Conservation (phyloP, 805 yeast species). For the Suhomyces xylopsoci region DNA sequence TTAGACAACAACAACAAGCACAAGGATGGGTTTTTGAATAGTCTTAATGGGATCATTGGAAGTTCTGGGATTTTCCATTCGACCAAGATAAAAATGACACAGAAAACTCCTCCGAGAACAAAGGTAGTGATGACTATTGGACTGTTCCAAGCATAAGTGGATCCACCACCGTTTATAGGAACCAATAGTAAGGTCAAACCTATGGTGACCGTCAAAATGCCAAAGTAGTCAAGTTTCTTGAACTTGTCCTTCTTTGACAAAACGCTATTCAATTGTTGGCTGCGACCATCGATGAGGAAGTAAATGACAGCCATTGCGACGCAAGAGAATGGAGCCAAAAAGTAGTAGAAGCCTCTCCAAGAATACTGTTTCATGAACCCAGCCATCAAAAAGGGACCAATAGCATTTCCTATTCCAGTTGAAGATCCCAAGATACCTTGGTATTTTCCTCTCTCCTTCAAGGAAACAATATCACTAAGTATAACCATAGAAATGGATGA, state of each 20-base stretch:
- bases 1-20: conserved; percentile 30
- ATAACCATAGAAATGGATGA: conserved; percentile 51
- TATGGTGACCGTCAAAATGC: conserved; percentile 47
- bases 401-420: conserved; percentile 50
- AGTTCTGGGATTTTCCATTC: conserved; percentile 49
- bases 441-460: conserved; percentile 53
- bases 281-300: conserved; percentile 36
- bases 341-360: conserved; percentile 56
- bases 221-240: conserved; percentile 50
- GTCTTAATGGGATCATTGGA: conserved; percentile 53
- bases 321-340: conserved; percentile 42
- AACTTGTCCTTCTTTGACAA: conserved; percentile 34
- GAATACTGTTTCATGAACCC: conserved; percentile 41
- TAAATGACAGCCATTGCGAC: conserved; percentile 28
- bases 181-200: conserved; percentile 49
- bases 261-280: conserved; percentile 23
- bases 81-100: conserved; percentile 43
- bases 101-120: conserved; percentile 33
- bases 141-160: conserved; percentile 53
- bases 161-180: conserved; percentile 64
- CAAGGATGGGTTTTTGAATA: conserved; percentile 36
- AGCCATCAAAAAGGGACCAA: conserved; percentile 58
- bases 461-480: conserved; percentile 51
- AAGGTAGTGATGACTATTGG: conserved; percentile 34
- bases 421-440: conserved; percentile 54